phyloP scores from a whole-genome alignment of 139 green algal species.

The Chlamydomonas sp. region DNA sequence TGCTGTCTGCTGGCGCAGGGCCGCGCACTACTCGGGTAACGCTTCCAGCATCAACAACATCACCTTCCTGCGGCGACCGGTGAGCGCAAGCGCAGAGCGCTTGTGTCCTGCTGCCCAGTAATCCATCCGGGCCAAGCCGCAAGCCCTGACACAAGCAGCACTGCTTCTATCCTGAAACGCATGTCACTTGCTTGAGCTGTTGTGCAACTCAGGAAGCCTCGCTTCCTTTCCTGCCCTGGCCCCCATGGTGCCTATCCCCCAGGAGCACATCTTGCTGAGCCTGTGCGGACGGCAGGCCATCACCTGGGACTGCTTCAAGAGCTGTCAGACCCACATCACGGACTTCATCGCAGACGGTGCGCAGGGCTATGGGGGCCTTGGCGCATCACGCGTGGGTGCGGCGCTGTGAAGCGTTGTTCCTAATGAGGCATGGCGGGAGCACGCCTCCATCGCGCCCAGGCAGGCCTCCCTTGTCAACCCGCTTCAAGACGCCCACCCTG shows the following conservation, averaged over 20 bases:
- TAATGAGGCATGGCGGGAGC: too few species aligned
- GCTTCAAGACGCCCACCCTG: too few species aligned
- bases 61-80: slow-evolving; percentile 8
- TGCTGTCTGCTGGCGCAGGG: not conserved
- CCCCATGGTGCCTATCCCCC: not conserved
- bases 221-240: not conserved
- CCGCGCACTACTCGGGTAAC: slow-evolving; percentile 29
- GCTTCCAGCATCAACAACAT: slow-evolving; percentile 23
- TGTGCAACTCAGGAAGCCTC: too few species aligned
- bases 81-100: too few species aligned
- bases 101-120: not conserved
- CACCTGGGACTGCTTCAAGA: slow-evolving; percentile 26
- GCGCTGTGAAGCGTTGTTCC: too few species aligned
- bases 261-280: slow-evolving; percentile 20
- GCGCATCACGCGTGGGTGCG: not conserved
- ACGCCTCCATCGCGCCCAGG: too few species aligned
- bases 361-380: not conserved
- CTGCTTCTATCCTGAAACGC: too few species aligned
- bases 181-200: too few species aligned
- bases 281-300: slow-evolving; percentile 42
- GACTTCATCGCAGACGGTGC: slow-evolving; percentile 44
- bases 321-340: not conserved
- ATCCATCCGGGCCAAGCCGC: not conserved
- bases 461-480: not conserved
- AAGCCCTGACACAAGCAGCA: too few species aligned